Evolutionary conservation across 371 early-diverging fungal genomes (phyloP).

Genomic region (Rhizopus delemar): DNA sequence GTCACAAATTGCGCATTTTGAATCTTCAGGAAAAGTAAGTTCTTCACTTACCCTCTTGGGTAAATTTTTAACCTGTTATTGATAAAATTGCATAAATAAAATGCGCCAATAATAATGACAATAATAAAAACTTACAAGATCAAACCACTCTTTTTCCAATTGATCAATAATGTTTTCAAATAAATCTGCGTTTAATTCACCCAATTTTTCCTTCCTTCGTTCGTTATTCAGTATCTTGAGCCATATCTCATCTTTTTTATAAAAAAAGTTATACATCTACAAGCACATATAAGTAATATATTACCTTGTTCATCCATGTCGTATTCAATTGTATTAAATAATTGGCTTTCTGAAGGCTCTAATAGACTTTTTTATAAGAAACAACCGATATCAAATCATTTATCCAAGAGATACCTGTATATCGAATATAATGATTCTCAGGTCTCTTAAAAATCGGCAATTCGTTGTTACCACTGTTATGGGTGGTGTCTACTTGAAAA

Average conservation of each 20-base stretch:
- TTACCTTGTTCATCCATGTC: constrained; percentile 97
- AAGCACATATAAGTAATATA: not conserved
- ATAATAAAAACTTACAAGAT: constrained; percentile 58
- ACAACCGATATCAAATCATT: not conserved
- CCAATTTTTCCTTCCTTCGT: constrained; percentile 56
- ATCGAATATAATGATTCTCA: constrained; percentile 60
- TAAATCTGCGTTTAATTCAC: constrained; percentile 54
- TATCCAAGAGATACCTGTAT: constrained; percentile 41
- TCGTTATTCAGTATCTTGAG: constrained; percentile 69
- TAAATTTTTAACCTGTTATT: constrained; percentile 39
- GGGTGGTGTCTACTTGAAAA: constrained; percentile 2
- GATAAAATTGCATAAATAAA: not conserved
- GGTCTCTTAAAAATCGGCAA: constrained; percentile 43
- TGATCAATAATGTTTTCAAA: constrained; percentile 92
- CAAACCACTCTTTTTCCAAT: constrained; percentile 97
- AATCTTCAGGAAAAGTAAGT: constrained; percentile 64
- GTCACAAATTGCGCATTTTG: constrained; percentile 92
- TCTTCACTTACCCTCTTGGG: constrained; percentile 41
- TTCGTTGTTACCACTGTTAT: constrained; percentile 8
- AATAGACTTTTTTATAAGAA: not conserved
- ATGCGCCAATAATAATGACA: constrained; percentile 16
- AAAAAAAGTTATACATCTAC: not conserved
- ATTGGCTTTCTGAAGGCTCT: constrained; percentile 85
- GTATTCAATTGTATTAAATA: constrained; percentile 84
- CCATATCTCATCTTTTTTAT: constrained; percentile 67